phyloP scores from a whole-genome alignment of 73 alveolate species.

The Symbiodinium natans region DNA sequence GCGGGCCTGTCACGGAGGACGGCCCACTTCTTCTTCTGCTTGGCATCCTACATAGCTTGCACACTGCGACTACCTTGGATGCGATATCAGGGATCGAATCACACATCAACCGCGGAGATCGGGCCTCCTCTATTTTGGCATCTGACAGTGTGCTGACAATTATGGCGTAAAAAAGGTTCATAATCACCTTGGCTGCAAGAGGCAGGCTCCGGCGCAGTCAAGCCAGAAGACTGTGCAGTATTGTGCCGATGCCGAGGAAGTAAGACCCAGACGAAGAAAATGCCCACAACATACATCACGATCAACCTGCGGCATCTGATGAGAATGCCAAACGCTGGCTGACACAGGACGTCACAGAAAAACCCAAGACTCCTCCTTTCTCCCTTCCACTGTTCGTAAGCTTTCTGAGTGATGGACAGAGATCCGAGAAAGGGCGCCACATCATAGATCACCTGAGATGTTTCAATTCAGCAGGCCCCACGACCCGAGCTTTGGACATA shows the following conservation, averaged over 20 bases:
- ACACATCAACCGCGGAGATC: background rate
- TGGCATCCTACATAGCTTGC: conserved; percentile 16
- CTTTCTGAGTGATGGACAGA: background rate
- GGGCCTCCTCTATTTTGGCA: conserved; percentile 51
- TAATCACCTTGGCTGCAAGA: conserved; percentile 13
- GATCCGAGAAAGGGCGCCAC: conserved; percentile 68
- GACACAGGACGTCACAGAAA: no score
- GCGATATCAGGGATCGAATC: background rate
- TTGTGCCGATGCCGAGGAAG: background rate
- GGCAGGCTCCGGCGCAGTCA: no score
- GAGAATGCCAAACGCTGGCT: no score
- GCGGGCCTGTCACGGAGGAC: conserved; percentile 33
- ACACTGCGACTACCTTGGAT: no score
- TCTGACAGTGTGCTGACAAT: conserved; percentile 77
- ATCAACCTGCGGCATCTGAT: conserved; percentile 21
- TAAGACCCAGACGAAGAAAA: conserved; percentile 29
- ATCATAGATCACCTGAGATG: conserved; percentile 35
- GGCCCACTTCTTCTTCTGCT: conserved; percentile 82
- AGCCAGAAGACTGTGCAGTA: background rate
- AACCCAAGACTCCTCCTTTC: no score
- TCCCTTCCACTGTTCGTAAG: background rate
- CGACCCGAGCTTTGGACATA: background rate
- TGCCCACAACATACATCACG: conserved; percentile 66
- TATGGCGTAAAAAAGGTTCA: conserved; percentile 69
- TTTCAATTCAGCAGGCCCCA: background rate